Percentiles rank a stretch among this genome's conserved stretches.
These are phyloP conservation scores for Begonia fuchsioides DNA, from an alignment of 306 rosid genomes.

Conservation along the genomic window DNA sequence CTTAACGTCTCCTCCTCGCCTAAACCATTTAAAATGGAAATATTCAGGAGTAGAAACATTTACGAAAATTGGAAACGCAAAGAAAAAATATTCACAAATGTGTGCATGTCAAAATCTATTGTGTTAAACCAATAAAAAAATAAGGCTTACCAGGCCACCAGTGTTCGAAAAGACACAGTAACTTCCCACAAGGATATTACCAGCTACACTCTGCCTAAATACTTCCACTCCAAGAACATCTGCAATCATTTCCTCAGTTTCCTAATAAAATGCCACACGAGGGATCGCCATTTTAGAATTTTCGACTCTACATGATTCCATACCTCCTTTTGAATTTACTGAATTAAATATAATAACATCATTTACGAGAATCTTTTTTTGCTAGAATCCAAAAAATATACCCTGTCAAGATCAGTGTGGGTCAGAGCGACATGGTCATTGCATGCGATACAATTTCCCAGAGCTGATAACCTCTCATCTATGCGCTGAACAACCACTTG, in stretches of 20 bases:
- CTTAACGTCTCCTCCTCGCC: too few relatives aligned
- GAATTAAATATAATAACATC: too few relatives aligned
- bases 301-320: too few relatives aligned
- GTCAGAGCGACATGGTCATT: conserved; percentile 92
- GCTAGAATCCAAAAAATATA: conserved; percentile 8
- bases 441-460: conserved; percentile 89
- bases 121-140: too few relatives aligned
- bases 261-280: conserved; percentile 20
- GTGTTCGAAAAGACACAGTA: conserved; percentile 69
- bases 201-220: conserved; percentile 88
- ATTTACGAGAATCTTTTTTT: not conserved
- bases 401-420: conserved; percentile 92
- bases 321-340: too few relatives aligned
- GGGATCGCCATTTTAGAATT: too few relatives aligned
- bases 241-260: conserved; percentile 82
- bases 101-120: not conserved
- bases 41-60: too few relatives aligned
- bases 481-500: conserved; percentile 79
- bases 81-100: too few relatives aligned
- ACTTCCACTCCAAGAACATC: conserved; percentile 97
- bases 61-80: too few relatives aligned
- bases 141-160: conserved; percentile 90
- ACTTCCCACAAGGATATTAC: conserved; percentile 85
- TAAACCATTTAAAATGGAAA: too few relatives aligned
- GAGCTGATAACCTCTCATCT: conserved; percentile 82